Evolutionary conservation across 805 yeast species (phyloP).

Genomic region (Starmera pachycereana): DNA sequence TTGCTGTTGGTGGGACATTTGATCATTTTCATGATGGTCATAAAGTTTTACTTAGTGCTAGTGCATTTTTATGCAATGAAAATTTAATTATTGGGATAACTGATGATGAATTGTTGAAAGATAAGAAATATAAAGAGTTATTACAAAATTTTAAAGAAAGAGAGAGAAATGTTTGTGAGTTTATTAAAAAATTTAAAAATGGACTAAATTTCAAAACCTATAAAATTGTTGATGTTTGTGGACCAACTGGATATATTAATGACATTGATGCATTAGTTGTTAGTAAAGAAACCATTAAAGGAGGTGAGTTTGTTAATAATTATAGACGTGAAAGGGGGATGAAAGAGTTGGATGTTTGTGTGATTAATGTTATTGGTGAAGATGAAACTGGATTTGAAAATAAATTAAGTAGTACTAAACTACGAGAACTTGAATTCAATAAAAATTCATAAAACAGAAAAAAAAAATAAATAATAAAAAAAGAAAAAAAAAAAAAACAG

Average conservation of each 20-base stretch:
- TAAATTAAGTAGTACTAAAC: slow-evolving; percentile 78
- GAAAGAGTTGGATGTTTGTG: slow-evolving; percentile 37
- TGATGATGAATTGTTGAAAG: slow-evolving; percentile 57
- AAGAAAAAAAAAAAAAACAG: too few relatives aligned
- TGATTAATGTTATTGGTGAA: slow-evolving; percentile 60
- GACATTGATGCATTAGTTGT: slow-evolving; percentile 75
- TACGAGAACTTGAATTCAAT: slow-evolving; percentile 34
- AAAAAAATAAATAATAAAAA: too few relatives aligned
- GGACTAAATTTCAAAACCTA: slow-evolving; percentile 36
- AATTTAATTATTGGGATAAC: slow-evolving; percentile 76
- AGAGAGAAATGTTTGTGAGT: slow-evolving; percentile 32
- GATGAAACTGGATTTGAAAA: slow-evolving; percentile 45
- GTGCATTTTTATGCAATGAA: slow-evolving; percentile 48
- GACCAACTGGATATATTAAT: slow-evolving; percentile 75
- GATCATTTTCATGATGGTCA: slow-evolving; percentile 97
- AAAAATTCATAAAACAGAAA: too few relatives aligned
- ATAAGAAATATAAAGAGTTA: slow-evolving; percentile 62
- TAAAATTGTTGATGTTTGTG: slow-evolving; percentile 78
- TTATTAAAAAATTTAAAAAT: slow-evolving; percentile 41
- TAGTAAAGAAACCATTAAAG: slow-evolving; percentile 68
- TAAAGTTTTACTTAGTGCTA: slow-evolving; percentile 65
- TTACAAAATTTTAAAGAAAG: slow-evolving; percentile 52
- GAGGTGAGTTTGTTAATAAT: slow-evolving; percentile 66
- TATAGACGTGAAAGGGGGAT: slow-evolving; percentile 49
- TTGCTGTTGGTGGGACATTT: slow-evolving; percentile 92